Evolutionary conservation across 768 basidiomycete species (phyloP).

Genomic region (Tubosaeta brunneosetosa): DNA sequence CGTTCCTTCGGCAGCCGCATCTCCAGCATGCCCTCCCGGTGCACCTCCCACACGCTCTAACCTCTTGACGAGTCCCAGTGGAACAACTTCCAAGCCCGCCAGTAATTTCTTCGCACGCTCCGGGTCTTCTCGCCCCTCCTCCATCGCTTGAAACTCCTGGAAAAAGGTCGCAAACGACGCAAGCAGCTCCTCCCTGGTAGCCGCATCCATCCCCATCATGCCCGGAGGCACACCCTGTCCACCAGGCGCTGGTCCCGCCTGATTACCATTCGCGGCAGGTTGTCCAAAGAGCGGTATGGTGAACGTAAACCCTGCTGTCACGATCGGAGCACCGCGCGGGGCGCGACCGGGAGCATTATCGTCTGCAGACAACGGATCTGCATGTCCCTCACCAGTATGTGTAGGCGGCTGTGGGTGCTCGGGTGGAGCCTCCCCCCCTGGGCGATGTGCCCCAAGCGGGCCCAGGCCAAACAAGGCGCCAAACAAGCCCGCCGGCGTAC

Average conservation of each 20-base stretch:
- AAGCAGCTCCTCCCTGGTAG: conserved; percentile 21
- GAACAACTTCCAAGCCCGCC: conserved; percentile 61
- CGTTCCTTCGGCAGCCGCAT: conserved; percentile 31
- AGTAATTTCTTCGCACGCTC: conserved; percentile 62
- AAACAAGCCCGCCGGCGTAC: conserved; percentile 19
- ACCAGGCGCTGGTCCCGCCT: background rate
- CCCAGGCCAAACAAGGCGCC: conserved; percentile 24
- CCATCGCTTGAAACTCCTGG: conserved; percentile 25
- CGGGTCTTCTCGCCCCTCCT: conserved; percentile 53
- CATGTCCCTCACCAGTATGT: conserved; percentile 27
- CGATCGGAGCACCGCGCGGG: conserved; percentile 19
- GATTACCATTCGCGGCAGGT: conserved; percentile 1
- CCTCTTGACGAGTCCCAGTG: conserved; percentile 59
- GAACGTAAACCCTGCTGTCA: conserved; percentile 32
- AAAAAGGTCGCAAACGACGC: conserved; percentile 26
- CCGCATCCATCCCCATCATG: conserved; percentile 15
- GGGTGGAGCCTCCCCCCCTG: conserved; percentile 14
- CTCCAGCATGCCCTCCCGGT: conserved; percentile 30
- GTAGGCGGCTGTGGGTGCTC: conserved; percentile 19
- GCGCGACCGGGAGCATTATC: conserved; percentile 21
- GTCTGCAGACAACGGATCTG: conserved; percentile 14
- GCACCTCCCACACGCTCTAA: conserved; percentile 48
- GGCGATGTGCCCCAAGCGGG: conserved; percentile 5
- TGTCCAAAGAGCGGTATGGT: conserved; percentile 32
- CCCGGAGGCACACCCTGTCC: conserved; percentile 7